Evolutionary conservation across 192 early-diverging fungal species (phyloP), one percentile per base, ranked within the genome.

Genomic region (Umbelopsis sp.): DNA sequence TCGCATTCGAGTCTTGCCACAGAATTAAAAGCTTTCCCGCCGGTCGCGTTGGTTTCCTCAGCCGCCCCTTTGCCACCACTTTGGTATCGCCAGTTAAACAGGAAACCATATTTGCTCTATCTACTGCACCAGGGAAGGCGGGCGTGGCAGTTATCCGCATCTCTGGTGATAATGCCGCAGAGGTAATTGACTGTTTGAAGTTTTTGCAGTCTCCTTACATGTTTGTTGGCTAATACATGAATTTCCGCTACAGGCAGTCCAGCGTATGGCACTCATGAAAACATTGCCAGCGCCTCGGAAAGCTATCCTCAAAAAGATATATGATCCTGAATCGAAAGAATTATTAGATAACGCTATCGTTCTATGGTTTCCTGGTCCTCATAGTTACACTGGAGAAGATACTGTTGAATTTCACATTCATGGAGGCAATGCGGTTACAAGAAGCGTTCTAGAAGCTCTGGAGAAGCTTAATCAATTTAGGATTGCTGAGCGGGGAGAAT

Each of bases 111-210:
- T 92, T 83, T 82, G 92, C 92, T 0, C 76, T 92, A 11, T 91
- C 91, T 8, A 85, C 90, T 8, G 85, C 83, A 10, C 88, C 88
- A 20, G 91, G 92, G 21, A 92, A 91, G 69, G 88, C 92, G 1
- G 92, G 91, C 1, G 85, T 94, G 15, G 92, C 90, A n/a, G 84
- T 94, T 21, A 76, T 94, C 16, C 83, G 92, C n/a, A 70, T 91
- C 30, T 91, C 91, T 4, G 91, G 92, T 0, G 73, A 83, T 0
- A 76, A 78, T 10, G 86, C 90, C 1, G 68, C 27, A 51, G 46
- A 83, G 46, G 85, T 85, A 85, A 27, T 68, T 66, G 13, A 68
- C 21, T 16, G 49, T 15, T 69, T 44, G 3, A 1, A 30, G 16
- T 2, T 10, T 41, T 6, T 0, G 37, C 6, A 41, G 7, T 41